These are phyloP conservation scores for Alliaria petiolata DNA, from an alignment of 345 rosid species.

Conservation along the genomic window DNA sequence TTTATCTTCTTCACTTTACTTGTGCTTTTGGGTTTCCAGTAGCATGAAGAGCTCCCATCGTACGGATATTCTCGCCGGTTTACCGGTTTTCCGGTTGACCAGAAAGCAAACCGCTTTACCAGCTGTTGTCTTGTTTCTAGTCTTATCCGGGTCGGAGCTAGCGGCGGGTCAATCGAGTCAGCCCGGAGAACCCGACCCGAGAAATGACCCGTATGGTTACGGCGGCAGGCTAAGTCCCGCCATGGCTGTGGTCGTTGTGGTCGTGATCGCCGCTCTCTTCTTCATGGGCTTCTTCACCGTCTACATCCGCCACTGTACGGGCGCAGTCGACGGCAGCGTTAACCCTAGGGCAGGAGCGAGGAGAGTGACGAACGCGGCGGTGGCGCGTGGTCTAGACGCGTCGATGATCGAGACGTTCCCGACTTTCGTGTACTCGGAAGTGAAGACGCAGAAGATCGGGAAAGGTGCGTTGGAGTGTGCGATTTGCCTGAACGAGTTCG, in stretches of 20 bases:
- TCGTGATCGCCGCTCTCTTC: constrained; percentile 62
- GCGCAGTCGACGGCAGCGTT: constrained; percentile 13
- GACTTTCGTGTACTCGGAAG: constrained; percentile 62
- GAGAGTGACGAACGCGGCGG: constrained; percentile 19
- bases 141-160: constrained; percentile 11
- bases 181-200: neutral
- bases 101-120: neutral
- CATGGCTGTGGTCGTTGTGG: constrained; percentile 63
- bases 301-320: constrained; percentile 69
- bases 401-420: constrained; percentile 59
- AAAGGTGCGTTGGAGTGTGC: constrained; percentile 87
- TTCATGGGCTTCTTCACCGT: constrained; percentile 75
- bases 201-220: constrained; percentile 22
- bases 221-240: constrained; percentile 45
- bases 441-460: constrained; percentile 68
- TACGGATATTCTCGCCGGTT: neutral
- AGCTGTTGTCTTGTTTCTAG: constrained; percentile 10
- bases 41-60: constrained; percentile 5
- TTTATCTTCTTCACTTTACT: no score
- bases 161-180: constrained; percentile 12
- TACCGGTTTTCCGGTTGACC: neutral
- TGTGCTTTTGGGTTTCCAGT: neutral
- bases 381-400: constrained; percentile 53
- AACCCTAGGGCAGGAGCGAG: constrained; percentile 9
- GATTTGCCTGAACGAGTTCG: constrained; percentile 73